Conservation (phyloP, 2,329 filamentous ascomycete species). For the Aschersonia sp. region DNA sequence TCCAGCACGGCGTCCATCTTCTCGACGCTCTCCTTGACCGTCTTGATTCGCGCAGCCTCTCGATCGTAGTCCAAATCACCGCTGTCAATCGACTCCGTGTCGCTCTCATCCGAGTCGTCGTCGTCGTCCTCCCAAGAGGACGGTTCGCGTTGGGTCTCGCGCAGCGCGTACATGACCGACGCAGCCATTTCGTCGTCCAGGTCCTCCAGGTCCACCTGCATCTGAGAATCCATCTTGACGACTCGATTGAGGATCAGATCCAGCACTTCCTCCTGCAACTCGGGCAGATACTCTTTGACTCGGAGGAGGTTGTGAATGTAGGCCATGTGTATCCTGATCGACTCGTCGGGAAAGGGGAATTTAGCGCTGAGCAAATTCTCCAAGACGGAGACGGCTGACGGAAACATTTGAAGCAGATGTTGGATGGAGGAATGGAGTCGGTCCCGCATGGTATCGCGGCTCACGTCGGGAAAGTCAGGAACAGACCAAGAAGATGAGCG, state of each 20-base stretch:
- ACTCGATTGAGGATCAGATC: slow-evolving; percentile 73
- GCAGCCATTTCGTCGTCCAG: slow-evolving; percentile 78
- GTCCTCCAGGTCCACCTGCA: slow-evolving; percentile 87
- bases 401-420: slow-evolving; percentile 67
- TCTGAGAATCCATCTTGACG: slow-evolving; percentile 89
- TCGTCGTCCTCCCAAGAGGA: slow-evolving; percentile 33
- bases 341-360: slow-evolving; percentile 67
- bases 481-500: slow-evolving; percentile 30
- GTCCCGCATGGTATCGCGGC: slow-evolving; percentile 49
- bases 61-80: slow-evolving; percentile 55
- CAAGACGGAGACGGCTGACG: slow-evolving; percentile 59
- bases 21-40: slow-evolving; percentile 66
- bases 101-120: slow-evolving; percentile 42
- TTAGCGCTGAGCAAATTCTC: slow-evolving; percentile 50
- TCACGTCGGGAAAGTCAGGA: slow-evolving; percentile 42
- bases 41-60: slow-evolving; percentile 48
- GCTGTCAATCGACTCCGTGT: slow-evolving; percentile 56
- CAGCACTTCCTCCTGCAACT: slow-evolving; percentile 66
- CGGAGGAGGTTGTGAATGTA: slow-evolving; percentile 77
- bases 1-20: slow-evolving; percentile 90
- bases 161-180: slow-evolving; percentile 44
- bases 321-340: slow-evolving; percentile 65
- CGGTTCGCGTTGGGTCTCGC: slow-evolving; percentile 11
- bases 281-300: slow-evolving; percentile 63
- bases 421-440: slow-evolving; percentile 64